Evolutionary conservation across 495 filamentous ascomycete genomes (phyloP), one percentile per base, ranked within the genome.

Genomic region (Xylaria grammica): DNA sequence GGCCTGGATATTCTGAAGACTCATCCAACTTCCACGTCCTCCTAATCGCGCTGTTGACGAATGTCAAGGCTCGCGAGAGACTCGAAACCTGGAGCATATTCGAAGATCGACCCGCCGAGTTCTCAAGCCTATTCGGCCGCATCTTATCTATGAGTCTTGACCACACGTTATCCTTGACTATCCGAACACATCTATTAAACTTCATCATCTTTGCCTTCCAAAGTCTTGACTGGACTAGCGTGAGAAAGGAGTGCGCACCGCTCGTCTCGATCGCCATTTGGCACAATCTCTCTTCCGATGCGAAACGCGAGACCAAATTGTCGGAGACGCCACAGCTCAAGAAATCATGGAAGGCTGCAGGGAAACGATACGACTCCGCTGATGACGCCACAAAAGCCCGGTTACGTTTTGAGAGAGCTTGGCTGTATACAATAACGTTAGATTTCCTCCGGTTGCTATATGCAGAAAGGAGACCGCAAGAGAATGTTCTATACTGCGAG

Each of bases 161-260:
- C 72, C 78, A 78, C 38, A 90, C 91, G 4, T 77, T 97, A 19
- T 82, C 90, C 3, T 81, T 85, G 34, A 83, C 80, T 11, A 85
- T 96, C 53, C 87, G 92, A 58, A 89, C 90, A 1, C 87, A 95
- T 24, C 84, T 98, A 29, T 77, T 98, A 4, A 89, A 88, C 15
- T 97, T 96, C 75, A 85, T 97, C 62, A 93, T 97, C 58, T 86
- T 88, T 67, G 91, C 94, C 57, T 98, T 97, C 75, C 93, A 97
- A 77, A 97, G 93, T 24, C 85, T 98, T 19, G 95, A 99, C 69
- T 96, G 89, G 76, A 84, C 83, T 22, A 83, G 97, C 53, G 90
- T 98, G 30, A 86, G 95, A 51, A 98, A 96, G 72, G 94, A 99
- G 80, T 97, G 94, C 77, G 96, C 93, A 45, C 91, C 95, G 11